Conservation (phyloP, 768 basidiomycete species). For the Mycena venus region DNA sequence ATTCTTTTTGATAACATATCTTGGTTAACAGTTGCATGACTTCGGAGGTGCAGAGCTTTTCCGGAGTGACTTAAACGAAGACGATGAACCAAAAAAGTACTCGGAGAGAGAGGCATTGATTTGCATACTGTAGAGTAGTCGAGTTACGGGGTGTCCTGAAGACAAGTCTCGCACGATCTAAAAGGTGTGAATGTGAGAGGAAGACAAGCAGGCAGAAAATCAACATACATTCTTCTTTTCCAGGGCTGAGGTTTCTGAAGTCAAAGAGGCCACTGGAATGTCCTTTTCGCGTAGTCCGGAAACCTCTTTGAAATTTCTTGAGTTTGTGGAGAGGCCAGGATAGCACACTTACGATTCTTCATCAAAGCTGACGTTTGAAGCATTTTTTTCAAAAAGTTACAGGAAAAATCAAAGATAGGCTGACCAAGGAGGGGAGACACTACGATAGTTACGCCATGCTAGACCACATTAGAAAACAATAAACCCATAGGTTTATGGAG, state of each 20-base stretch:
- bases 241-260: conserved; percentile 69
- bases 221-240: conserved; percentile 68
- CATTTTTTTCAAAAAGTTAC: background rate
- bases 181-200: background rate
- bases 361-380: conserved; percentile 71
- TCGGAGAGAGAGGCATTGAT: background rate
- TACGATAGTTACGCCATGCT: conserved; percentile 81
- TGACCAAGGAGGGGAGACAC: conserved; percentile 80
- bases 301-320: conserved; percentile 66
- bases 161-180: conserved; percentile 75
- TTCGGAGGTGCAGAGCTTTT: conserved; percentile 71
- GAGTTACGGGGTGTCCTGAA: conserved; percentile 68
- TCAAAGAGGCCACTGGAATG: conserved; percentile 72
- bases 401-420: background rate
- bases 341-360: conserved; percentile 77
- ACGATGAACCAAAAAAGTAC: background rate
- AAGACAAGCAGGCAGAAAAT: background rate
- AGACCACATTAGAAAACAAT: background rate
- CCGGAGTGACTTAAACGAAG: conserved; percentile 75
- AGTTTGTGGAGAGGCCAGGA: background rate
- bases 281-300: conserved; percentile 65
- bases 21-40: conserved; percentile 64
- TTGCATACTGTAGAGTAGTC: conserved; percentile 83
- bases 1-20: conserved; percentile 65
- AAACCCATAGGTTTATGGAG: background rate